A percentile compares a stretch with the other conserved stretches of the same genome.
phyloP scores from a whole-genome alignment of 768 basidiomycete genomes.

The Leccinum rimulosum region DNA sequence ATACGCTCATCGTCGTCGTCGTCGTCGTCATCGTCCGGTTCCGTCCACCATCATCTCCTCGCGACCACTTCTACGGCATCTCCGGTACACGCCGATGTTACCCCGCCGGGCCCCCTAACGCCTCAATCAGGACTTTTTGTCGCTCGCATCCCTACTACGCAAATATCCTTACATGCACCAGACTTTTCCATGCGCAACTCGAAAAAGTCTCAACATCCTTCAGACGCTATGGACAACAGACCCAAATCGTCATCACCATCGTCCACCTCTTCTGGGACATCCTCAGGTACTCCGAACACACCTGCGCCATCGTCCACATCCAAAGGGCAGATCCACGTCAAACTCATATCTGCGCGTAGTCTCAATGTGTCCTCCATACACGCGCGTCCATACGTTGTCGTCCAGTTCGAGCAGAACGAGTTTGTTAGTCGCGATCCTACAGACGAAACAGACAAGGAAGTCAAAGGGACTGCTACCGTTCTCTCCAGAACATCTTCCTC shows the following conservation, averaged over 20 bases:
- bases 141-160: slow-evolving; percentile 52
- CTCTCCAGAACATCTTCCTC: slow-evolving; percentile 58
- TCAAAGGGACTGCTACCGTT: slow-evolving; percentile 71
- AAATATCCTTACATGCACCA: slow-evolving; percentile 82
- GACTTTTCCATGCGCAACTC: slow-evolving; percentile 76
- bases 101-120: slow-evolving; percentile 46
- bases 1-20: slow-evolving; percentile 16
- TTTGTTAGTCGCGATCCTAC: slow-evolving; percentile 92
- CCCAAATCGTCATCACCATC: slow-evolving; percentile 42
- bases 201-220: slow-evolving; percentile 34
- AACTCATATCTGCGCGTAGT: slow-evolving; percentile 87
- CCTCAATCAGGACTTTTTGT: slow-evolving; percentile 48
- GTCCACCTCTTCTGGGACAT: slow-evolving; percentile 36
- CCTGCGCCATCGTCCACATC: slow-evolving; percentile 36
- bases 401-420: slow-evolving; percentile 98
- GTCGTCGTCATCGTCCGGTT: slow-evolving; percentile 10
- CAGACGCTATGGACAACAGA: slow-evolving; percentile 35
- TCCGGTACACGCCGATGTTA: slow-evolving; percentile 33
- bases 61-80: slow-evolving; percentile 17
- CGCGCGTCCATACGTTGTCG: slow-evolving; percentile 89
- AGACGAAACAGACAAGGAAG: slow-evolving; percentile 82
- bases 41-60: slow-evolving; percentile 33
- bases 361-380: slow-evolving; percentile 68
- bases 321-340: slow-evolving; percentile 87
- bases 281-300: slow-evolving; percentile 28